Evolutionary conservation across 116 monocot genomes (phyloP), one percentile per base, ranked within the genome.

Genomic region (Papilionanthe hybrid): DNA sequence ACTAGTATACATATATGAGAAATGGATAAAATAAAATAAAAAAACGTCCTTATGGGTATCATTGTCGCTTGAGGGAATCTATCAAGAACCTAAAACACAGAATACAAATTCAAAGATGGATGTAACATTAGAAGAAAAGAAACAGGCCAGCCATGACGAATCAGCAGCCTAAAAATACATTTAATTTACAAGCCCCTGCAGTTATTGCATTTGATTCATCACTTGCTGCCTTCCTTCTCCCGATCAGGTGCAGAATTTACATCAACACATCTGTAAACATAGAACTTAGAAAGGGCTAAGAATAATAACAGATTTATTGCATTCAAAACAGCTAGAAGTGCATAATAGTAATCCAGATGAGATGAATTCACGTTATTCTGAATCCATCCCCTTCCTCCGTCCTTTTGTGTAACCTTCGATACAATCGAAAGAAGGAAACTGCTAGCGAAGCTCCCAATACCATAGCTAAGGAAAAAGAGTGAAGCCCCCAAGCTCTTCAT

Each of bases 401-500:
- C 9, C 27, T 0, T 28, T 20, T 4, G 1, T 9, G 66, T 66
- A 27, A 28, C 1, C 9, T 28, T 28, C 66, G 28, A 6, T 20
- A 66, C 66, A 2, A 10, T 9, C 5, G 66, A 66, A 5, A 66
- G 28, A 23, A 66, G 22, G 11, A 66, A 66, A 28, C 27, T 66
- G 9, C 28, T 66, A 1, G 28, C 5, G n/a, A 66, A 66, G 9
- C 28, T 27, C 9, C 66, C 66, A 66, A 66, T 28, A 8, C 66
- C 66, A 27, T 1, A 6, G n/a, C 27, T 25, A 8, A 9, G 9
- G 6, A 7, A 0, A 0, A 28, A 66, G 66, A 66, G 7, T 7
- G 66, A 66, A 66, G 66, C 11, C 9, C 66, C 66, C 66, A 66
- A 66, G 9, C 66, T 66, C 66, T 66, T 66, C 66, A 66, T 66